A percentile compares a stretch with the other conserved stretches of the same genome.
phyloP scores from a whole-genome alignment of 768 basidiomycete species.

The Neoboletus magnificus region DNA sequence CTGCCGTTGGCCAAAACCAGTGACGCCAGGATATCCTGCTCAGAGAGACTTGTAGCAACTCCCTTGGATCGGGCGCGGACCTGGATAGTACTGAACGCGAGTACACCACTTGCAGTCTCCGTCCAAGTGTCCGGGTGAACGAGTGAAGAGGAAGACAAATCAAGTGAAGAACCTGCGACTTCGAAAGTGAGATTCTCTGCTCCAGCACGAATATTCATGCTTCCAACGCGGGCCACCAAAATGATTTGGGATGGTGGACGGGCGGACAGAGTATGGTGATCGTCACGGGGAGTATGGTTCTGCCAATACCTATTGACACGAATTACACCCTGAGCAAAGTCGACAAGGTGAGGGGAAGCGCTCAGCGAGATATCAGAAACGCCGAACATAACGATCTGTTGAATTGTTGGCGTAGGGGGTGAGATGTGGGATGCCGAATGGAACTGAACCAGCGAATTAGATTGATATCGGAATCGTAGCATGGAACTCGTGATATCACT shows the following conservation, averaged over 20 bases:
- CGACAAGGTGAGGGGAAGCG: slow-evolving; percentile 57
- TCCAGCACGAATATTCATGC: slow-evolving; percentile 55
- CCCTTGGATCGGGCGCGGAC: slow-evolving; percentile 54
- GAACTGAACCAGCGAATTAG: slow-evolving; percentile 5
- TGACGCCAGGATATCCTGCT: slow-evolving; percentile 61
- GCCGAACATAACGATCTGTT: slow-evolving; percentile 32
- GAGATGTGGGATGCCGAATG: slow-evolving; percentile 16
- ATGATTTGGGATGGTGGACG: slow-evolving; percentile 30
- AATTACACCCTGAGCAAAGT: slow-evolving; percentile 54
- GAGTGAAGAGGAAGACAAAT: slow-evolving; percentile 23
- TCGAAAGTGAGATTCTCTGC: slow-evolving; percentile 71
- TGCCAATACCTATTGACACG: slow-evolving; percentile 45
- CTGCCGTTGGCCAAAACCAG: slow-evolving; percentile 47
- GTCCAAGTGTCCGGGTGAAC: slow-evolving; percentile 18
- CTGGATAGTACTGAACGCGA: slow-evolving; percentile 50
- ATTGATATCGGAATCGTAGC: slow-evolving; percentile 26
- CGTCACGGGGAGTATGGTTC: not conserved
- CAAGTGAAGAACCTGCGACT: slow-evolving; percentile 39
- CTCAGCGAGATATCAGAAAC: slow-evolving; percentile 41
- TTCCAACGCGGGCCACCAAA: slow-evolving; percentile 40
- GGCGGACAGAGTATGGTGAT: not conserved
- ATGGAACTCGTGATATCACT: slow-evolving; percentile 24
- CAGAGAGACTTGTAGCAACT: slow-evolving; percentile 38
- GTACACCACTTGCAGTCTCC: slow-evolving; percentile 45
- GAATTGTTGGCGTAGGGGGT: slow-evolving; percentile 8